A percentile compares a stretch with the other conserved stretches of the same genome.
Conservation (phyloP, 306 rosid genomes). For the apple (Malus domestica) region DNA sequence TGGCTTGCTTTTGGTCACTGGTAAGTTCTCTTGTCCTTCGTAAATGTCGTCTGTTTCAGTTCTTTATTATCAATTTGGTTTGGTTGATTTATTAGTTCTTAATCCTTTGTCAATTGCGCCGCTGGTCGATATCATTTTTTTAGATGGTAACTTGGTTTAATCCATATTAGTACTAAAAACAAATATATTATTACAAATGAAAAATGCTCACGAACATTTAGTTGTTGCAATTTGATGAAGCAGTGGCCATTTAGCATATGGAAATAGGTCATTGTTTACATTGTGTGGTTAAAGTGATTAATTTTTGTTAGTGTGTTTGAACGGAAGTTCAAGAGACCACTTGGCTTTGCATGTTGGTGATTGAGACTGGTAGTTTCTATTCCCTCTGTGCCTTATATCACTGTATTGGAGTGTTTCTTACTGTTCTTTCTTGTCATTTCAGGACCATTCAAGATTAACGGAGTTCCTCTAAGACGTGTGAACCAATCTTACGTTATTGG, state of each 20-base stretch:
- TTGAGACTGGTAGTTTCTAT: background rate
- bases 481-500: constrained; percentile 56
- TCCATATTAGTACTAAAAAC: background rate
- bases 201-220: background rate
- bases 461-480: constrained; percentile 70
- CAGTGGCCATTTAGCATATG: background rate
- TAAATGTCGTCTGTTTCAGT: background rate
- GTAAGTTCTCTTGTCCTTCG: constrained; percentile 16
- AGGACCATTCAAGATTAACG: constrained; percentile 67
- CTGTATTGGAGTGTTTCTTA: background rate
- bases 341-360: background rate
- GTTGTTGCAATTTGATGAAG: background rate
- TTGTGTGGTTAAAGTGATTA: background rate
- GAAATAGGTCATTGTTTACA: background rate
- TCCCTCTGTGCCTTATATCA: background rate
- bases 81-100: background rate
- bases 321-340: background rate
- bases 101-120: background rate
- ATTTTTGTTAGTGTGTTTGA: background rate
- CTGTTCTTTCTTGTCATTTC: background rate
- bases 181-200: background rate
- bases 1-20: constrained; percentile 67
- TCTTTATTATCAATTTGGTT: background rate
- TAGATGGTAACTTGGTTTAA: background rate
- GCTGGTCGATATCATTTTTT: background rate